Evolutionary conservation across 257 asterid species (phyloP).

Genomic region (Nicotiana paniculata): DNA sequence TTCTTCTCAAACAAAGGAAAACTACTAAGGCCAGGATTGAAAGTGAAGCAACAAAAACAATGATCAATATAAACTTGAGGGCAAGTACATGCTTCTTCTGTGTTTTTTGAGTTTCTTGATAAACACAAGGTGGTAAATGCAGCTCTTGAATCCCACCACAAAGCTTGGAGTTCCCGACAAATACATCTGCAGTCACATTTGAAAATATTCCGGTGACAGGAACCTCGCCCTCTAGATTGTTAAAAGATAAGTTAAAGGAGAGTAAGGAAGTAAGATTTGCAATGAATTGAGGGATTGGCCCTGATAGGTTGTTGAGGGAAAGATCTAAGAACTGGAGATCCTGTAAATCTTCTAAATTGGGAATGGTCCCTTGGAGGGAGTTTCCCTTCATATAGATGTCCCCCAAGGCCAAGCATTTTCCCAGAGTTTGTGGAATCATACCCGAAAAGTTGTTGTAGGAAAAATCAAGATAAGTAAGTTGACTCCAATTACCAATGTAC

Average conservation of each 20-base stretch:
- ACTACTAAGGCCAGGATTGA: slow-evolving; percentile 20
- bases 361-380: slow-evolving; percentile 31
- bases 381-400: slow-evolving; percentile 26
- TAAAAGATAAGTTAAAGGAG: slow-evolving; percentile 37
- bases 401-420: slow-evolving; percentile 28
- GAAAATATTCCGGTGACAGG: slow-evolving; percentile 35
- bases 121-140: slow-evolving; percentile 25
- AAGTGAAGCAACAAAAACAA: slow-evolving; percentile 19
- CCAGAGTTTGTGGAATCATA: slow-evolving; percentile 27
- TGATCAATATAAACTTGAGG: slow-evolving; percentile 11
- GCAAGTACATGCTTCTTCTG: slow-evolving; percentile 1
- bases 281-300: slow-evolving; percentile 30
- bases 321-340: slow-evolving; percentile 32
- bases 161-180: slow-evolving; percentile 27
- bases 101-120: slow-evolving; percentile 14
- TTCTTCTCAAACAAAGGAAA: slow-evolving; percentile 19
- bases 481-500: slow-evolving; percentile 28
- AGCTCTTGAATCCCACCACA: slow-evolving; percentile 37
- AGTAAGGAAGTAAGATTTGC: slow-evolving; percentile 21
- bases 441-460: slow-evolving; percentile 36
- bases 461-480: slow-evolving; percentile 31
- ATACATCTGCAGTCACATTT: slow-evolving; percentile 13
- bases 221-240: slow-evolving; percentile 37
- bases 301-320: slow-evolving; percentile 33
- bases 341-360: slow-evolving; percentile 18